A percentile compares a stretch with the other conserved stretches of the same genome.
Conservation (phyloP, 23 red algal genomes). For the Gracilaria gracilis region DNA sequence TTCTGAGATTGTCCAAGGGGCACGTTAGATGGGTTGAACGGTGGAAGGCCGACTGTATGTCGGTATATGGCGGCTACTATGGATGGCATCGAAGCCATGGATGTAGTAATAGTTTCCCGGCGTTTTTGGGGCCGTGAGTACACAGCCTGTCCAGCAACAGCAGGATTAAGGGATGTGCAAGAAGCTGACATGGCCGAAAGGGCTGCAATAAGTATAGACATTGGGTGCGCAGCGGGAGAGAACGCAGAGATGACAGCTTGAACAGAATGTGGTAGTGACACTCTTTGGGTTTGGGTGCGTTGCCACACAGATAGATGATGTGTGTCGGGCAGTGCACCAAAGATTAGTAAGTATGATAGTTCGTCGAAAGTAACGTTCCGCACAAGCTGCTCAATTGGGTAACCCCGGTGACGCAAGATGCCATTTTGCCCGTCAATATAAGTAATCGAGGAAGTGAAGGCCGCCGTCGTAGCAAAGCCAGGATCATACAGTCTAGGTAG, state of each 20-base stretch:
- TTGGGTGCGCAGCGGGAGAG: slow-evolving; percentile 79
- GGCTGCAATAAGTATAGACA: slow-evolving; percentile 85
- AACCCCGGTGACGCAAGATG: slow-evolving; percentile 88
- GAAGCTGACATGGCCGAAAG: slow-evolving; percentile 78
- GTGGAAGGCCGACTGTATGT: slow-evolving; percentile 23
- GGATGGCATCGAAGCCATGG: slow-evolving; percentile 46
- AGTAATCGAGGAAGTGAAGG: slow-evolving; percentile 78
- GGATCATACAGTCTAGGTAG: slow-evolving; percentile 79
- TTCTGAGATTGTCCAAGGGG: slow-evolving; percentile 20
- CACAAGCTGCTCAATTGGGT: slow-evolving; percentile 89
- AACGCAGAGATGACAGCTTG: slow-evolving; percentile 65
- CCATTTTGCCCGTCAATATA: slow-evolving; percentile 79
- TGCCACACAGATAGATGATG: slow-evolving; percentile 49
- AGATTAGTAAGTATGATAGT: slow-evolving; percentile 77
- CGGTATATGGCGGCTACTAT: slow-evolving; percentile 47
- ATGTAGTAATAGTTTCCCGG: slow-evolving; percentile 38
- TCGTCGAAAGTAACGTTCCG: slow-evolving; percentile 71
- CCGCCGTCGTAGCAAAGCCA: slow-evolving; percentile 91
- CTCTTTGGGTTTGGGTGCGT: background rate
- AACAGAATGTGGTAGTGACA: slow-evolving; percentile 36
- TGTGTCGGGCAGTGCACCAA: slow-evolving; percentile 70
- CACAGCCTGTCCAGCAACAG: slow-evolving; percentile 58
- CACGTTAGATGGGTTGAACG: background rate
- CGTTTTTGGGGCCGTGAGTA: slow-evolving; percentile 45
- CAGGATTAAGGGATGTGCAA: slow-evolving; percentile 69